Conservation (phyloP, 495 filamentous ascomycete genomes). For the Pseudevernia furfuracea region DNA sequence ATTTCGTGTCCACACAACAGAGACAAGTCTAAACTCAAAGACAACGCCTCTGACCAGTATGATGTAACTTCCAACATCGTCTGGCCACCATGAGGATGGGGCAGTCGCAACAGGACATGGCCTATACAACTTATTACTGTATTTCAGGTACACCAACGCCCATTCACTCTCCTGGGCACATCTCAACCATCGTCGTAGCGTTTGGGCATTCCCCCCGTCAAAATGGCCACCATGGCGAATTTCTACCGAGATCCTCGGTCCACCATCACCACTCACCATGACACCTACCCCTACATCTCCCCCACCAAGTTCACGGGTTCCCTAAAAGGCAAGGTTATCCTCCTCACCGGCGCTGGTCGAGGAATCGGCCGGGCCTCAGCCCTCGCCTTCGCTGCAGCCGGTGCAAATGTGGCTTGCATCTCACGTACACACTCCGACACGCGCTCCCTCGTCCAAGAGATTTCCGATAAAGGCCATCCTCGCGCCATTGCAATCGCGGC, state of each 20-base stretch:
- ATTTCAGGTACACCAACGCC: background rate
- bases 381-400: conserved; percentile 57
- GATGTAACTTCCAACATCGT: background rate
- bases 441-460: conserved; percentile 13
- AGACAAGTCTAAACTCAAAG: background rate
- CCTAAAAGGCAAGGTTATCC: conserved; percentile 57
- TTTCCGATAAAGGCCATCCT: conserved; percentile 20
- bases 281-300: conserved; percentile 26
- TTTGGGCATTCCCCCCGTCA: background rate
- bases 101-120: background rate
- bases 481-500: conserved; percentile 23
- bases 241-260: conserved; percentile 11
- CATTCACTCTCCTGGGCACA: background rate
- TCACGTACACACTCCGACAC: conserved; percentile 20
- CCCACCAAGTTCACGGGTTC: conserved; percentile 34
- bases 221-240: conserved; percentile 12
- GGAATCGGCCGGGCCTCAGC: conserved; percentile 67
- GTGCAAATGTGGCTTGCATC: conserved; percentile 55
- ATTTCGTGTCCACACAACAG: background rate
- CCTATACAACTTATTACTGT: background rate
- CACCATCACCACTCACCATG: conserved; percentile 6
- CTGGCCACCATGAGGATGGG: background rate
- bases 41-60: background rate
- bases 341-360: conserved; percentile 62
- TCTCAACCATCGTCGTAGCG: background rate